These are phyloP conservation scores for Metschnikowia colocasiae DNA, from an alignment of 805 yeast genomes.

Conservation along the genomic window DNA sequence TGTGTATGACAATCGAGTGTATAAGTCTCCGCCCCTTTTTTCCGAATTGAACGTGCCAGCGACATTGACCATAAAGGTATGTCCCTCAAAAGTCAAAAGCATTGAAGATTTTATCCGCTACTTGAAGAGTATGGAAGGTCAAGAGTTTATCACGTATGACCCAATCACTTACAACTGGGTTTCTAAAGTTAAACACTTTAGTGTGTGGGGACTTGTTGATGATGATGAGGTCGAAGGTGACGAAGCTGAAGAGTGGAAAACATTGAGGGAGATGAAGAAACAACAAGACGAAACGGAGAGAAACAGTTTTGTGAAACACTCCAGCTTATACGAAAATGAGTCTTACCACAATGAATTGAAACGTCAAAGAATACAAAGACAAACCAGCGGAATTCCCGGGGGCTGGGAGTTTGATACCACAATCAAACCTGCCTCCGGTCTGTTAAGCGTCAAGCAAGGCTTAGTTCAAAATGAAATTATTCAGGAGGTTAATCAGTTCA, in stretches of 20 bases:
- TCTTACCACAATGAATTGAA: conserved; percentile 31
- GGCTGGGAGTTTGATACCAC: conserved; percentile 27
- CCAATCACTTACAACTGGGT: conserved; percentile 73
- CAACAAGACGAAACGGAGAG: conserved; percentile 42
- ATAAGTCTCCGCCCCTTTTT: conserved; percentile 53
- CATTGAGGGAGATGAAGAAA: conserved; percentile 34
- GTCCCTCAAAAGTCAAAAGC: conserved; percentile 47
- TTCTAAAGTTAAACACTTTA: conserved; percentile 84
- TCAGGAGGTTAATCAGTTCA: conserved; percentile 22
- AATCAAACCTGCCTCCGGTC: conserved; percentile 14
- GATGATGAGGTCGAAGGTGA: conserved; percentile 47
- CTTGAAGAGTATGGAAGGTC: conserved; percentile 56
- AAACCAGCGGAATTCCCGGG: conserved; percentile 36
- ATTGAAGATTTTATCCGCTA: conserved; percentile 44
- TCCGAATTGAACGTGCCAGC: conserved; percentile 76
- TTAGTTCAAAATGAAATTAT: conserved; percentile 31
- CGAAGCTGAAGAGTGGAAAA: conserved; percentile 20
- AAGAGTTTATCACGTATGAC: conserved; percentile 77
- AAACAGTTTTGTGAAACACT: conserved; percentile 31
- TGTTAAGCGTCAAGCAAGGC: conserved; percentile 28
- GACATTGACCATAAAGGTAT: conserved; percentile 60
- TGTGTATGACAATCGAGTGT: conserved; percentile 55
- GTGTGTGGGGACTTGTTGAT: conserved; percentile 87
- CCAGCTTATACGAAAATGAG: conserved; percentile 30
- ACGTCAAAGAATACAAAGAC: conserved; percentile 29